Base-by-base conservation (phyloP, 305 asterid species). In the Solanum chacoense region DNA sequence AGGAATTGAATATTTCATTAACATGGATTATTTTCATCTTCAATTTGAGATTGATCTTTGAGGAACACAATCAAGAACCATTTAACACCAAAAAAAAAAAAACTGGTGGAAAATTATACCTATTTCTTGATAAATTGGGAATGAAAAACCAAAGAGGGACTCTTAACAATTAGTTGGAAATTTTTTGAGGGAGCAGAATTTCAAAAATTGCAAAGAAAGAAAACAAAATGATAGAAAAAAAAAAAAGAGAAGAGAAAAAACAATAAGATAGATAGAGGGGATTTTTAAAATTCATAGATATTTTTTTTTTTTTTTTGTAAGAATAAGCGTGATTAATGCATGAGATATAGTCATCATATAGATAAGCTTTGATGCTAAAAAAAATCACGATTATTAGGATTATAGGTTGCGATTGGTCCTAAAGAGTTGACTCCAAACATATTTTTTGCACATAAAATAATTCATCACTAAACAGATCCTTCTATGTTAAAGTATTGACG, bases 271-370 rank as follows among this genome's bases (percentile, higher is more conserved):
- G 13, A 42, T 1, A 42, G 26, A 20, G 86, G 31, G 55, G 14
- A 2, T 1, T 77, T 50, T 18, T 28, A 42, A 29, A 29, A 50
- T 83, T 18, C 40, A 50, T 29, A 31, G 36, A 83, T 26, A 3
- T 4, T 4, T 32, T 31, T 13, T 45, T 31, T 13, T 45, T 45
- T 40, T 50, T 42, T 28, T 18, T 72, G 38, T 72, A 79, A 87
- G 88, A 77, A 87, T 34, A 87, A 14, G 88, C 88, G 88, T 16
- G 22, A 72, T 87, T 87, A 77, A 72, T 72, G 88, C 88, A 74
- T 24, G 14, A 83, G 84, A 29, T 81, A 45, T 55, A 55, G 65
- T 55, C 65, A 14, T 45, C 63, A 18, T 55, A 2, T 81, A 81
- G 29, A 40, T 80, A 13, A 26, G 11, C 28, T 81, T 81, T 81